A percentile compares a stretch with the other conserved stretches of the same genome.
These are phyloP conservation scores for Butyriboletus loyo DNA, from an alignment of 768 basidiomycete genomes.

Conservation along the genomic window DNA sequence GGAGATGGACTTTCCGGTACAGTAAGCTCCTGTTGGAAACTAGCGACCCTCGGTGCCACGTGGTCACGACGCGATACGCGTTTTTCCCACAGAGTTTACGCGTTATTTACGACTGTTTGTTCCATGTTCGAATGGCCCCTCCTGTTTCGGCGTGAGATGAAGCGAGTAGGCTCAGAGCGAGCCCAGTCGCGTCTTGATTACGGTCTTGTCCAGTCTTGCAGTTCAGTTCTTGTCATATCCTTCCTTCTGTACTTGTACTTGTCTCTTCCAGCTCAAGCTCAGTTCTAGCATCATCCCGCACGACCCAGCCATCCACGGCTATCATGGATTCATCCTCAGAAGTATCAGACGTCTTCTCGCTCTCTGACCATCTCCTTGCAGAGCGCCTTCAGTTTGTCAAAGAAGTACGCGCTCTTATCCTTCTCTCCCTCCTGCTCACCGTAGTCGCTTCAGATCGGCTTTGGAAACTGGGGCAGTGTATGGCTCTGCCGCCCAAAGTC, in stretches of 20 bases:
- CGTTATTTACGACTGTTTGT: constrained; percentile 30
- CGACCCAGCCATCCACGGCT: neutral
- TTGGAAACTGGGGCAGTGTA: constrained; percentile 91
- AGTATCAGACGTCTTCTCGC: constrained; percentile 61
- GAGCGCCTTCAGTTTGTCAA: constrained; percentile 71
- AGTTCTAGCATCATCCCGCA: neutral
- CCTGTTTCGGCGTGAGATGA: too few species aligned
- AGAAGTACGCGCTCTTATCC: constrained; percentile 46
- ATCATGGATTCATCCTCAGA: constrained; percentile 25
- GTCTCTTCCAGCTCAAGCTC: neutral
- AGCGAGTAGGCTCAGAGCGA: neutral
- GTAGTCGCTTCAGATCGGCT: constrained; percentile 62
- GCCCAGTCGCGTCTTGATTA: neutral
- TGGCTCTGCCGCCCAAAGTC: constrained; percentile 73
- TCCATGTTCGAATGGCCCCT: constrained; percentile 22
- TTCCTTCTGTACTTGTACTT: constrained; percentile 26
- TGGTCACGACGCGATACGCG: constrained; percentile 17
- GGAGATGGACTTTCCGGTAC: too few species aligned
- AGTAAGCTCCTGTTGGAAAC: too few species aligned
- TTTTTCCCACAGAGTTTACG: constrained; percentile 27
- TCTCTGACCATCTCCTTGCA: constrained; percentile 69
- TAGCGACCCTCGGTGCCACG: too few species aligned
- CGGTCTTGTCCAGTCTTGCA: neutral
- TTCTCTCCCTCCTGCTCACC: neutral
- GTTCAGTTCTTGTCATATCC: neutral